A percentile compares a stretch with the other conserved stretches of the same genome.
phyloP scores from a whole-genome alignment of 257 asterid species.

The Scutellaria barbata region DNA sequence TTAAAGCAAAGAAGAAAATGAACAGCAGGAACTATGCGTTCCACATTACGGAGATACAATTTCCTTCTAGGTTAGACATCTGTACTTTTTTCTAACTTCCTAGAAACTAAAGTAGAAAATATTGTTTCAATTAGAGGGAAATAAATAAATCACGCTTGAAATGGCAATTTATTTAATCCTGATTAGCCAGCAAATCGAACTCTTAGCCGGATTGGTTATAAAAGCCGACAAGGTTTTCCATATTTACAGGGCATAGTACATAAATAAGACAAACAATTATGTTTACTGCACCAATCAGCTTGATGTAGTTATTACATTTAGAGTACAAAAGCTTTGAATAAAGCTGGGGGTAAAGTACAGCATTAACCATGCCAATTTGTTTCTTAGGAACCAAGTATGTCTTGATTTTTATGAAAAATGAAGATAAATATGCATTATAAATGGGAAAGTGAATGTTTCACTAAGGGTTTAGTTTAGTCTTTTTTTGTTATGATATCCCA shows the following conservation, averaged over 20 bases:
- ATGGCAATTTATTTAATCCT: background rate
- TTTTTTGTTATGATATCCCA: too few relatives aligned
- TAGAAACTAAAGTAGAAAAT: background rate
- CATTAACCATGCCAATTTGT: background rate
- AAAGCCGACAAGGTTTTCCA: conserved; percentile 21
- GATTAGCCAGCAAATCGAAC: background rate
- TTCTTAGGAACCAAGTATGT: background rate
- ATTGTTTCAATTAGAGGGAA: background rate
- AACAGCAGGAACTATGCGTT: background rate
- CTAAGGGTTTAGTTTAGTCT: background rate
- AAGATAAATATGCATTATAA: conserved; percentile 16
- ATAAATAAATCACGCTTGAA: conserved; percentile 1
- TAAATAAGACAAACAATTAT: background rate
- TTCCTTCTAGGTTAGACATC: background rate
- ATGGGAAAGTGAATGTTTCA: background rate
- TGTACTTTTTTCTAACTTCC: background rate
- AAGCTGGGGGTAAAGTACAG: background rate
- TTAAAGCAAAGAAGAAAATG: conserved; percentile 4
- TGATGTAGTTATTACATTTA: background rate
- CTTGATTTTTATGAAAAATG: background rate
- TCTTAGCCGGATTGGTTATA: conserved; percentile 1
- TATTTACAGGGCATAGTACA: conserved; percentile 1
- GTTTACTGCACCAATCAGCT: conserved; percentile 7
- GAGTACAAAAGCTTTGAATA: background rate
- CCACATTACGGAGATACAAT: background rate